Percentiles rank a stretch among this genome's conserved stretches.
These are phyloP conservation scores for Umbelopsis ramanniana DNA, from an alignment of 192 early-diverging fungal species.

Conservation along the genomic window DNA sequence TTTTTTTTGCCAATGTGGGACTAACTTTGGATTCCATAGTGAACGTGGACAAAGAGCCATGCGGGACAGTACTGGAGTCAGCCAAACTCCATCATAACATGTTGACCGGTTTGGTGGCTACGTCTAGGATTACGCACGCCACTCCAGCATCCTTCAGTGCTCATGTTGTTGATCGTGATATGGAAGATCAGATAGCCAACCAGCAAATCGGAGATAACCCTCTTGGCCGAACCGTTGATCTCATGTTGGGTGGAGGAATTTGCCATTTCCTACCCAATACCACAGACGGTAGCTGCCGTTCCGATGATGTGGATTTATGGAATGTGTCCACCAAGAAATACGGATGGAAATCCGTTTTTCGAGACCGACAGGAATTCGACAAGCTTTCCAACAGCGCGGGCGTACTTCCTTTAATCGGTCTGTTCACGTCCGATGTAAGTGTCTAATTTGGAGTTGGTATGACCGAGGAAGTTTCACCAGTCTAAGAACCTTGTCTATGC, in stretches of 20 bases:
- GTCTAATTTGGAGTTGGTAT: background rate
- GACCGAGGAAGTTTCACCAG: background rate
- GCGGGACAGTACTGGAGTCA: constrained; percentile 93
- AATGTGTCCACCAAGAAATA: constrained; percentile 53
- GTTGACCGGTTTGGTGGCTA: constrained; percentile 90
- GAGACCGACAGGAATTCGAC: constrained; percentile 67
- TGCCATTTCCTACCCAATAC: constrained; percentile 87
- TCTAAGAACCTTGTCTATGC: background rate
- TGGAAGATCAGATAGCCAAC: constrained; percentile 86
- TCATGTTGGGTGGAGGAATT: constrained; percentile 90
- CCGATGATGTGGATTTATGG: constrained; percentile 74
- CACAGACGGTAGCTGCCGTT: constrained; percentile 70
- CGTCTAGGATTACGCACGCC: constrained; percentile 94
- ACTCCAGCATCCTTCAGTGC: constrained; percentile 82
- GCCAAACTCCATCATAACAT: constrained; percentile 79
- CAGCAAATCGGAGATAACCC: constrained; percentile 92
- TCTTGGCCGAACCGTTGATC: constrained; percentile 80
- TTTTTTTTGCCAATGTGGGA: too few relatives aligned
- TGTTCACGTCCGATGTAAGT: constrained; percentile 73
- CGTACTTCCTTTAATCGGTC: constrained; percentile 70
- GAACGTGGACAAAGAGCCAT: constrained; percentile 68
- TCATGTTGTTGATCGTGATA: constrained; percentile 79
- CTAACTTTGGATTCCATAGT: too few relatives aligned
- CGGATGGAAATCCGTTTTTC: constrained; percentile 67
- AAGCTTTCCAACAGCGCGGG: constrained; percentile 34